Evolutionary conservation across 2,329 filamentous ascomycete species (phyloP).

Genomic region (Xylariales sp.): DNA sequence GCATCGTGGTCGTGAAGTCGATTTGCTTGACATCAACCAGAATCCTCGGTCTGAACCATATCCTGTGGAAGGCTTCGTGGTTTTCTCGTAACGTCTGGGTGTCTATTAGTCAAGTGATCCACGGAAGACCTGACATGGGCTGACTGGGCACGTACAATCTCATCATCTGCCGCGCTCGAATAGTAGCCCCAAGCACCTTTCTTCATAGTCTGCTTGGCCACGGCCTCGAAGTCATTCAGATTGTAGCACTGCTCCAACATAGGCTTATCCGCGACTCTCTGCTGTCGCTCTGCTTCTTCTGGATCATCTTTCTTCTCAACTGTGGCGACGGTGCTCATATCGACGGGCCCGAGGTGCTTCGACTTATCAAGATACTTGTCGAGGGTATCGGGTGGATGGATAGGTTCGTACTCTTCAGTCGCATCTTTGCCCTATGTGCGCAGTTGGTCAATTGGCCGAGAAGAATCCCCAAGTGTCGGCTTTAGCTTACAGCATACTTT

Average conservation of each 20-base stretch:
- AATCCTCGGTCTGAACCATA: constrained; percentile 89
- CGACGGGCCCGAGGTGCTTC: constrained; percentile 85
- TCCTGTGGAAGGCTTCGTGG: constrained; percentile 91
- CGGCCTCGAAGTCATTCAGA: constrained; percentile 90
- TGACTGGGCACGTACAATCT: constrained; percentile 68
- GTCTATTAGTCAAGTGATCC: constrained; percentile 21
- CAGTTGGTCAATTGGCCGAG: not conserved
- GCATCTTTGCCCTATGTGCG: constrained; percentile 73
- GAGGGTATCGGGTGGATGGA: constrained; percentile 82
- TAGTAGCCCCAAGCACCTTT: constrained; percentile 98
- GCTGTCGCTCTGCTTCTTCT: constrained; percentile 66
- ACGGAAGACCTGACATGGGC: no score
- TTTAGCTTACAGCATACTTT: constrained; percentile 68
- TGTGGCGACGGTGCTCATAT: constrained; percentile 73
- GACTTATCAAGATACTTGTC: constrained; percentile 77
- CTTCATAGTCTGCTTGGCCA: constrained; percentile 89
- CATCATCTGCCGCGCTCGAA: constrained; percentile 85
- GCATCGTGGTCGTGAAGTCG: constrained; percentile 87
- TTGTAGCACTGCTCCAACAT: constrained; percentile 86
- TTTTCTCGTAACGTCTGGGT: constrained; percentile 86
- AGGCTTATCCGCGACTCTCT: constrained; percentile 72
- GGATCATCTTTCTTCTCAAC: constrained; percentile 64
- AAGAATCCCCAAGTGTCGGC: not conserved
- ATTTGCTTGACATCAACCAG: constrained; percentile 86
- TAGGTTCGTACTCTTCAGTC: constrained; percentile 86